Conservation (phyloP, 176 grass and related monocot genomes). For the Otatea glauca region DNA sequence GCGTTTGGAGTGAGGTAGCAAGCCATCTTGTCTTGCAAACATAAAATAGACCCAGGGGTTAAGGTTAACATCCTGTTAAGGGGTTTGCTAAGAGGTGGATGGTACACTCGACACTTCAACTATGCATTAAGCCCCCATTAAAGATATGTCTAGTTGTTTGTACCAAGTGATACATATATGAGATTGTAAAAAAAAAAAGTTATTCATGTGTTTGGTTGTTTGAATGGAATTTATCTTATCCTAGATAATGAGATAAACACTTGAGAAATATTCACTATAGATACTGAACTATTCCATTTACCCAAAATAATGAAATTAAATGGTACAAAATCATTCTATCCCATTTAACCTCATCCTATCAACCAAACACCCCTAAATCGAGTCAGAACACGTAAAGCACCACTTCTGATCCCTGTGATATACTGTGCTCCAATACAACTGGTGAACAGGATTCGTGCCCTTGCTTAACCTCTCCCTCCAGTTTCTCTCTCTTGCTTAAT, state of each 20-base stretch:
- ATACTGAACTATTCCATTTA: too few relatives aligned
- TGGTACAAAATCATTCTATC: too few relatives aligned
- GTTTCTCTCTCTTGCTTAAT: too few relatives aligned
- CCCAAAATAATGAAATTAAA: too few relatives aligned
- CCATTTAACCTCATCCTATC: too few relatives aligned
- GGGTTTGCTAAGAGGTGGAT: constrained; percentile 23
- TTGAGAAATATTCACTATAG: too few relatives aligned
- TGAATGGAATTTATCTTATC: too few relatives aligned
- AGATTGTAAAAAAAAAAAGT: too few relatives aligned
- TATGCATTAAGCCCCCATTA: constrained; percentile 45
- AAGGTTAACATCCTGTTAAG: neutral
- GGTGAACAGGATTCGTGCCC: constrained; percentile 34
- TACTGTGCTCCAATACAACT: constrained; percentile 29
- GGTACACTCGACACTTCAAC: constrained; percentile 37
- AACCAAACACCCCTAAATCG: constrained; percentile 51
- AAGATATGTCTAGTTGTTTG: too few relatives aligned
- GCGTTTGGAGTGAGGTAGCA: neutral
- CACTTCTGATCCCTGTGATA: constrained; percentile 46
- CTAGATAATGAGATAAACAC: too few relatives aligned
- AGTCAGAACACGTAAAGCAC: constrained; percentile 41
- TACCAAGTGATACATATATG: too few relatives aligned
- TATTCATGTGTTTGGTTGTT: too few relatives aligned
- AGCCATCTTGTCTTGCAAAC: constrained; percentile 33
- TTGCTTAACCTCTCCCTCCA: neutral
- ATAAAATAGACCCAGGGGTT: constrained; percentile 1